These are phyloP conservation scores for Aspergillus glaucus DNA, from an alignment of 2,329 filamentous ascomycete species.

Conservation along the genomic window DNA sequence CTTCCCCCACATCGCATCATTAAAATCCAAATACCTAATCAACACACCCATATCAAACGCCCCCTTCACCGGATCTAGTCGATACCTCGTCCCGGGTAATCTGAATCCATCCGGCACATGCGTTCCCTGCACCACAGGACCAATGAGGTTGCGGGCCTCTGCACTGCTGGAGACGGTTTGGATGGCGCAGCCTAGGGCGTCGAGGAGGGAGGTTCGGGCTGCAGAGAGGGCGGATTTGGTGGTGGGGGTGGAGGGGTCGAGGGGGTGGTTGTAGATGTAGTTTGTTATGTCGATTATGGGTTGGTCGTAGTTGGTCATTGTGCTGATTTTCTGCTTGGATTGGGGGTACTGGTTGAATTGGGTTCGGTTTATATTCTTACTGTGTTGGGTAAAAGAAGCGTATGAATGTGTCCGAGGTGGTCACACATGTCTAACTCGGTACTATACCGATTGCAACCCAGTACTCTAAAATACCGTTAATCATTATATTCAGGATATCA, in stretches of 20 bases:
- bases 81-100: conserved; percentile 33
- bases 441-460: too few relatives aligned
- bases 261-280: conserved; percentile 16
- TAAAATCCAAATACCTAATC: conserved; percentile 40
- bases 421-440: too few relatives aligned
- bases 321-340: neutral
- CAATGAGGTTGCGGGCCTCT: conserved; percentile 14
- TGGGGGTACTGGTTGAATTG: neutral
- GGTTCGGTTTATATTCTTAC: too few relatives aligned
- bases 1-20: conserved; percentile 35
- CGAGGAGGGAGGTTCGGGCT: conserved; percentile 18
- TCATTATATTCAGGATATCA: too few relatives aligned
- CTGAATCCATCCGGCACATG: conserved; percentile 26
- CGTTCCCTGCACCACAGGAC: conserved; percentile 10
- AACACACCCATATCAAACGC: conserved; percentile 35
- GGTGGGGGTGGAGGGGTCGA: conserved; percentile 7
- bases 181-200: conserved; percentile 21
- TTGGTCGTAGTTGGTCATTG: conserved; percentile 33
- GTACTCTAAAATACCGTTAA: too few relatives aligned
- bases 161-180: conserved; percentile 16
- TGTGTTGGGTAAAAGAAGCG: too few relatives aligned
- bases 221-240: conserved; percentile 7
- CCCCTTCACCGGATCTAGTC: conserved; percentile 33
- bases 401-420: too few relatives aligned
- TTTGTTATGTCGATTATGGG: conserved; percentile 15